A percentile compares a stretch with the other conserved stretches of the same genome.
phyloP scores from a whole-genome alignment of 495 filamentous ascomycete species.

The Talaromyces proteolyticus region DNA sequence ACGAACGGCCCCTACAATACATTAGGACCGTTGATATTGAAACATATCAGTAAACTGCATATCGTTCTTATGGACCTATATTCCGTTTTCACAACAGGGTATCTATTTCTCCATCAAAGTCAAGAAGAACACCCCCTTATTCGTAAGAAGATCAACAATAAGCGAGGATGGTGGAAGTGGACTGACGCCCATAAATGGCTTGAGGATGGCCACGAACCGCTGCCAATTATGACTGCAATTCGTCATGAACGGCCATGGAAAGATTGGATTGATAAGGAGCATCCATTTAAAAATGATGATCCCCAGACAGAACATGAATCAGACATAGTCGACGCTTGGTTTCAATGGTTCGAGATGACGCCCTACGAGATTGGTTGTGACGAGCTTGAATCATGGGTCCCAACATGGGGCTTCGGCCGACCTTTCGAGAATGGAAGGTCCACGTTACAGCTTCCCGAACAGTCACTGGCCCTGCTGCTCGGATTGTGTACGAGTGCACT shows the following conservation, averaged over 20 bases:
- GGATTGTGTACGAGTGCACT: slow-evolving; percentile 7
- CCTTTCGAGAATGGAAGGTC: slow-evolving; percentile 69
- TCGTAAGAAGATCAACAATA: not conserved
- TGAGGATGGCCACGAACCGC: not conserved
- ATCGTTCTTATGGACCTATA: slow-evolving; percentile 6
- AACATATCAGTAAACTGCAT: slow-evolving; percentile 7
- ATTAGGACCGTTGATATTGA: slow-evolving; percentile 3
- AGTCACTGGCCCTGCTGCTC: slow-evolving; percentile 3
- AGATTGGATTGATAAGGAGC: slow-evolving; percentile 7
- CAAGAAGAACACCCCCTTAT: slow-evolving; percentile 1
- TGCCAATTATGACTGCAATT: slow-evolving; percentile 6
- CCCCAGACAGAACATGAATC: not conserved
- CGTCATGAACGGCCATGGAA: slow-evolving; percentile 8
- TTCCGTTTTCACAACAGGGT: slow-evolving; percentile 7
- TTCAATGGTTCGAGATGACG: slow-evolving; percentile 96
- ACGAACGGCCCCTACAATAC: slow-evolving; percentile 4
- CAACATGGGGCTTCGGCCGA: slow-evolving; percentile 87
- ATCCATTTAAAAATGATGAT: slow-evolving; percentile 3
- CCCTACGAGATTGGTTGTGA: slow-evolving; percentile 97
- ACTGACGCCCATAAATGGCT: slow-evolving; percentile 3
- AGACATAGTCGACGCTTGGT: slow-evolving; percentile 48
- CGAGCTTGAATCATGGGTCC: slow-evolving; percentile 86
- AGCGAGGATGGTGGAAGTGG: slow-evolving; percentile 8
- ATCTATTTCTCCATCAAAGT: slow-evolving; percentile 6
- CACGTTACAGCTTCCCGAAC: slow-evolving; percentile 7